Conservation (phyloP, 2,329 filamentous ascomycete species). For the Penicillium olsonii region DNA sequence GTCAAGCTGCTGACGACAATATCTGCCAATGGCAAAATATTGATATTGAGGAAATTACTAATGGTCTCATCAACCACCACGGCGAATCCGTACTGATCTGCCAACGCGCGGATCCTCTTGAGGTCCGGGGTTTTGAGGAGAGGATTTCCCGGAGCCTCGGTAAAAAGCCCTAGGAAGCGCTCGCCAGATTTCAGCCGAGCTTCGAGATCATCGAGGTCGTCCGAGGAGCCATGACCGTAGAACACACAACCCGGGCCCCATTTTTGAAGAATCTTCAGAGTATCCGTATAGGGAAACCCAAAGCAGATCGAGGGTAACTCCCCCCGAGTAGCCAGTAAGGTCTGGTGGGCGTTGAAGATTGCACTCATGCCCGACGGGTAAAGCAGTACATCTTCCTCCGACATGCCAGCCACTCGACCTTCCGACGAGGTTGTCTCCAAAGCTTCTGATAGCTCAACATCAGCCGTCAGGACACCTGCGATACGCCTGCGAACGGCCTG, state of each 20-base stretch:
- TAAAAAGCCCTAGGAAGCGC: conserved; percentile 79
- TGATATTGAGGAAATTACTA: conserved; percentile 93
- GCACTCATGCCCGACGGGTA: conserved; percentile 92
- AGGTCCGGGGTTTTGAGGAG: conserved; percentile 84
- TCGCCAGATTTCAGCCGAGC: conserved; percentile 69
- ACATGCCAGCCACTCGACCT: conserved; percentile 57
- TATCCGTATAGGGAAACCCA: conserved; percentile 98
- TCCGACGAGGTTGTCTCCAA: conserved; percentile 45
- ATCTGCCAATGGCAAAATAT: conserved; percentile 86
- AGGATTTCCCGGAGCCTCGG: conserved; percentile 93
- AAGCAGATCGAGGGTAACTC: conserved; percentile 79
- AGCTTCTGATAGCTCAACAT: conserved; percentile 66
- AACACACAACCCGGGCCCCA: conserved; percentile 88
- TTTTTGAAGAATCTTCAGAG: conserved; percentile 90
- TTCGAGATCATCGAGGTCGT: conserved; percentile 84
- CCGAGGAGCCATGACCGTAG: conserved; percentile 76
- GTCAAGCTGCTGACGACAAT: conserved; percentile 92
- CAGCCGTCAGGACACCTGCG: conserved; percentile 75
- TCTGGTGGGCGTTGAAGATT: conserved; percentile 84
- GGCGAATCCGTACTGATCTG: conserved; percentile 81
- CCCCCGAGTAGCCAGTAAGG: conserved; percentile 66
- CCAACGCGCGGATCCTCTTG: conserved; percentile 73
- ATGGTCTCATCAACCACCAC: conserved; percentile 96
- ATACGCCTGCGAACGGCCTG: conserved; percentile 84
- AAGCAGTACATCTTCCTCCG: conserved; percentile 84